Percentiles rank a stretch among this genome's conserved stretches.
phyloP scores from a whole-genome alignment of 345 rosid genomes.

The Gossypium sturtianum region DNA sequence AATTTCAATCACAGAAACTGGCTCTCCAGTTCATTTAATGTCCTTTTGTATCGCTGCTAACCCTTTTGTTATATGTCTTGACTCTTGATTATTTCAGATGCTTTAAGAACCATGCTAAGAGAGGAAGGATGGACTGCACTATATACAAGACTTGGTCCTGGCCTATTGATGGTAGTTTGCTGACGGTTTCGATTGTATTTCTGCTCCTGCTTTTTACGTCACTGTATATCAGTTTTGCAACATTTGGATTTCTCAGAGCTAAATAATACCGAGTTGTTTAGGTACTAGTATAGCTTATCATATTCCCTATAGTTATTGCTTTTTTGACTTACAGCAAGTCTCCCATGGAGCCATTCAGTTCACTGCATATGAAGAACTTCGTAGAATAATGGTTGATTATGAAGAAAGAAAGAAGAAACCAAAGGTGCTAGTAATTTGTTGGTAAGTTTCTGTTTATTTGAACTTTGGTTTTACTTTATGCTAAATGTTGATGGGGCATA shows the following conservation, averaged over 20 bases:
- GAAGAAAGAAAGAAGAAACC: slow-evolving; percentile 32
- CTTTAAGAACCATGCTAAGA: slow-evolving; percentile 74
- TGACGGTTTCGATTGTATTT: background rate
- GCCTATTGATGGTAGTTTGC: slow-evolving; percentile 68
- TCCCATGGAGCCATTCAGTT: slow-evolving; percentile 95
- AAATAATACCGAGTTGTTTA: slow-evolving; percentile 10
- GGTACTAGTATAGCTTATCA: background rate
- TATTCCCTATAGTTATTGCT: slow-evolving; percentile 6
- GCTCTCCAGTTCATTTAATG: background rate
- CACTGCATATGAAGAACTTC: slow-evolving; percentile 86
- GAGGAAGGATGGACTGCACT: slow-evolving; percentile 92
- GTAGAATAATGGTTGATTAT: slow-evolving; percentile 47
- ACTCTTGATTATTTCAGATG: slow-evolving; percentile 44
- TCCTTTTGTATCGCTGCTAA: background rate
- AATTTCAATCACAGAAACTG: background rate
- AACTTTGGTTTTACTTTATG: background rate
- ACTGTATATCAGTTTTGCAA: background rate
- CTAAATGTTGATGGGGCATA: background rate
- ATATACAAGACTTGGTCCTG: slow-evolving; percentile 77
- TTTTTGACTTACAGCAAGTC: slow-evolving; percentile 65
- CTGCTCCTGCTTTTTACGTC: background rate
- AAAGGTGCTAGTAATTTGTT: slow-evolving; percentile 38
- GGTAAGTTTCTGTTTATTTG: slow-evolving; percentile 28
- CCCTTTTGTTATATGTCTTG: background rate
- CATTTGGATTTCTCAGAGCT: background rate